phyloP scores from a whole-genome alignment of 352 stramenopile genomes.

The Phytophthora pseudosyringae region DNA sequence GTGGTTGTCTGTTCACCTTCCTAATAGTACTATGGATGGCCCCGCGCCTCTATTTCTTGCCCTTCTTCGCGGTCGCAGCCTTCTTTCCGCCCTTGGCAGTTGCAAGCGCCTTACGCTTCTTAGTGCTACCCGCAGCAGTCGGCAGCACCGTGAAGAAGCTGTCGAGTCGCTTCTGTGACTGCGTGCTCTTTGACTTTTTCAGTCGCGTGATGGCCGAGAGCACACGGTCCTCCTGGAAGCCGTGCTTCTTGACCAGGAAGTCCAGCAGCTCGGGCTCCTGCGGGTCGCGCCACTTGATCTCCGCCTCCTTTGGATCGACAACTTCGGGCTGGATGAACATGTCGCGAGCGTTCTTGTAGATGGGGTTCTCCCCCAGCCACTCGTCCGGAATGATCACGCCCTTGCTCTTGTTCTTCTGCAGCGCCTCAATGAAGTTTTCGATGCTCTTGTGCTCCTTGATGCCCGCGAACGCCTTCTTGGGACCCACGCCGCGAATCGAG shows the following conservation, averaged over 20 bases:
- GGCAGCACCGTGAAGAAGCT: slow-evolving; percentile 94
- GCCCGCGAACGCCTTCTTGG: slow-evolving; percentile 97
- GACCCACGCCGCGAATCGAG: slow-evolving; percentile 97
- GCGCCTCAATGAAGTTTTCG: slow-evolving; percentile 93
- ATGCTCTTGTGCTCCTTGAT: slow-evolving; percentile 97
- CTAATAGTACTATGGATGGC: slow-evolving; percentile 29
- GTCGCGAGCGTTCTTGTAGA: slow-evolving; percentile 92
- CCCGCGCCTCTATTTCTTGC: slow-evolving; percentile 58
- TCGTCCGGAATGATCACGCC: slow-evolving; percentile 85
- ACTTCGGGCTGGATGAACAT: slow-evolving; percentile 93
- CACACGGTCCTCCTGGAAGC: slow-evolving; percentile 96
- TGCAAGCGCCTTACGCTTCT: slow-evolving; percentile 70
- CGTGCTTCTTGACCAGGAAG: slow-evolving; percentile 97
- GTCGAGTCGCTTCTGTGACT: slow-evolving; percentile 97
- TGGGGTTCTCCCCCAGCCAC: slow-evolving; percentile 87
- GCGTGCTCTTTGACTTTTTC: slow-evolving; percentile 95
- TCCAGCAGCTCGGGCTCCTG: slow-evolving; percentile 89
- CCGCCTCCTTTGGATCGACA: slow-evolving; percentile 57
- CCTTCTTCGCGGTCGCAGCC: slow-evolving; percentile 50
- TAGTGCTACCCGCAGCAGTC: slow-evolving; percentile 35
- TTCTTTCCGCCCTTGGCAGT: slow-evolving; percentile 44
- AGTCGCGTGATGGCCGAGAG: slow-evolving; percentile 94
- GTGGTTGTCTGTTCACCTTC: slow-evolving; percentile 13
- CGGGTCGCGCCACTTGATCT: slow-evolving; percentile 96
- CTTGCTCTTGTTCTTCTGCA: slow-evolving; percentile 90